Evolutionary conservation across 306 rosid species (phyloP).

Genomic region (Casuarina glauca): DNA sequence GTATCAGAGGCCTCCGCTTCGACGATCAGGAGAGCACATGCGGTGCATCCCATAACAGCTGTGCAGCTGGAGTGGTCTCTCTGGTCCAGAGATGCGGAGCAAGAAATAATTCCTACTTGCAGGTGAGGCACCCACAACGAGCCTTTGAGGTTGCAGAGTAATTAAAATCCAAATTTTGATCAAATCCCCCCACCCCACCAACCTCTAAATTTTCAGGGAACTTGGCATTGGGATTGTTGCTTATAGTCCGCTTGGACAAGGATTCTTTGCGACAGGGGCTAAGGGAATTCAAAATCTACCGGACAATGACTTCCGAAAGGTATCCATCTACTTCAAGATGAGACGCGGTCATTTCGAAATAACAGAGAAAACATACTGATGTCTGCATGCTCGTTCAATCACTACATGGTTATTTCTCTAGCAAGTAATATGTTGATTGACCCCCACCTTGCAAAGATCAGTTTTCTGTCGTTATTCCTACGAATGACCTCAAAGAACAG

Average conservation of each 20-base stretch:
- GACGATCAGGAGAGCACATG: constrained; percentile 76
- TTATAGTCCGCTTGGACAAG: constrained; percentile 67
- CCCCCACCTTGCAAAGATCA: no score
- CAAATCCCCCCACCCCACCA: background rate
- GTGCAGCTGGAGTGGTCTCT: constrained; percentile 67
- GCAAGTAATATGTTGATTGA: no score
- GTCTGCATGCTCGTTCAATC: no score
- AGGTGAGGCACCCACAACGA: constrained; percentile 29
- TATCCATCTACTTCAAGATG: constrained; percentile 2
- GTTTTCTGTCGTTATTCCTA: no score
- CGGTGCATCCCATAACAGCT: constrained; percentile 65
- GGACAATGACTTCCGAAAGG: constrained; percentile 48
- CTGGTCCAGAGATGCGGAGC: constrained; percentile 62
- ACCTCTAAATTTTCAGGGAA: constrained; percentile 30
- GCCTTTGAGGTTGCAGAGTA: no score
- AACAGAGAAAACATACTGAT: no score
- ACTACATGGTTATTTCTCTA: no score
- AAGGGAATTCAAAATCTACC: constrained; percentile 36
- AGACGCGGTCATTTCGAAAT: background rate
- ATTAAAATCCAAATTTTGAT: background rate
- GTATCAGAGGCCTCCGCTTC: constrained; percentile 67
- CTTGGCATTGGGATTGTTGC: constrained; percentile 69
- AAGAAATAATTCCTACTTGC: constrained; percentile 62
- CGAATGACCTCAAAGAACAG: no score
- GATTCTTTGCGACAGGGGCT: constrained; percentile 56